phyloP scores from a whole-genome alignment of 2,329 filamentous ascomycete species.

The Sarocladium kiliense region DNA sequence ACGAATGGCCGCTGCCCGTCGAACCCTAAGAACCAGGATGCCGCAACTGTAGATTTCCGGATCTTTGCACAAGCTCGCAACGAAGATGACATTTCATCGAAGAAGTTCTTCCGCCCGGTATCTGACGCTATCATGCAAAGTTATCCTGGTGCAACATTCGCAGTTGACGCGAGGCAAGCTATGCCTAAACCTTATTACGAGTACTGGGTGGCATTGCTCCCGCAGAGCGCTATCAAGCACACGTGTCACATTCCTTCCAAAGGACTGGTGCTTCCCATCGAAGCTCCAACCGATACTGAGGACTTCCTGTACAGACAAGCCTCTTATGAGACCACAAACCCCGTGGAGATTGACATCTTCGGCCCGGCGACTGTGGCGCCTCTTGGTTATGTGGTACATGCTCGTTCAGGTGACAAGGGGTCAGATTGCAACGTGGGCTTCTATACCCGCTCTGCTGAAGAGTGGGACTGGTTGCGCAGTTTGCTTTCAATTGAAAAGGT shows the following conservation, averaged over 20 bases:
- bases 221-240: neutral
- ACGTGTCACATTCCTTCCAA: neutral
- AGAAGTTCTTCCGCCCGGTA: constrained; percentile 27
- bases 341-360: neutral
- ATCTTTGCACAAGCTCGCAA: constrained; percentile 37
- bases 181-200: neutral
- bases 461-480: constrained; percentile 37
- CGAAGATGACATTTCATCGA: constrained; percentile 32
- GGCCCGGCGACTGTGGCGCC: neutral
- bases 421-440: constrained; percentile 35
- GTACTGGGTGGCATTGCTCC: neutral
- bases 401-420: constrained; percentile 18
- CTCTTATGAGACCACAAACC: neutral
- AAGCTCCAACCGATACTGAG: neutral
- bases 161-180: neutral
- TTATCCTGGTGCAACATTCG: neutral
- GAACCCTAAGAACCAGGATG: constrained; percentile 33
- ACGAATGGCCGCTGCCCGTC: constrained; percentile 19
- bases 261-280: neutral
- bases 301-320: neutral
- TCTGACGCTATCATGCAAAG: neutral
- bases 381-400: constrained; percentile 1
- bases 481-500: constrained; percentile 33
- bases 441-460: constrained; percentile 34
- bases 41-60: constrained; percentile 40